phyloP scores from a whole-genome alignment of 345 rosid species.

The Dipteronia sinensis region DNA sequence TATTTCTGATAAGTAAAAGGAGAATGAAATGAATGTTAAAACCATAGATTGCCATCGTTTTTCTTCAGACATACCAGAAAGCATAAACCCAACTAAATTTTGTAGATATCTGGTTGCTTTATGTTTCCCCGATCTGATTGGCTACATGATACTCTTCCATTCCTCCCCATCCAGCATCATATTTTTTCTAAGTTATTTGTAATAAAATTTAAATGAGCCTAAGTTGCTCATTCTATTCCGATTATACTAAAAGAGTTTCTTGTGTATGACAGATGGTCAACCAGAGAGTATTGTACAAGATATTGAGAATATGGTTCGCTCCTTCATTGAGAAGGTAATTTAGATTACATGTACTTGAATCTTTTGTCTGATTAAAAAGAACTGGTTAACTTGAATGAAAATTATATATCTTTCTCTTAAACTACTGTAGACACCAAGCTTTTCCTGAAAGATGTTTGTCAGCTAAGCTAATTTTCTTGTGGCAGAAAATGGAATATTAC shows the following conservation, averaged over 20 bases:
- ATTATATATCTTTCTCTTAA: background rate
- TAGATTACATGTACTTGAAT: background rate
- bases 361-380: background rate
- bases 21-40: conserved; percentile 7
- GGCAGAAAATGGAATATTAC: background rate
- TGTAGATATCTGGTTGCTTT: background rate
- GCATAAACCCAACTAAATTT: background rate
- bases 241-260: conserved; percentile 11
- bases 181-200: background rate
- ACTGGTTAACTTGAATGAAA: conserved; percentile 9
- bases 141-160: background rate
- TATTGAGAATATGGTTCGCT: conserved; percentile 97
- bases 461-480: background rate
- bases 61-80: background rate
- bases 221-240: background rate
- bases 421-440: background rate
- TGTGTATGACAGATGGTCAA: conserved; percentile 80
- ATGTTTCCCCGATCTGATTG: background rate
- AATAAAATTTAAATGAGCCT: background rate
- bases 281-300: conserved; percentile 92
- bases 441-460: background rate
- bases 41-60: background rate
- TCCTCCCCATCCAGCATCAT: background rate
- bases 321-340: conserved; percentile 94
- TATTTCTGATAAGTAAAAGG: background rate